Evolutionary conservation across 208 protist species (phyloP), one percentile per base, ranked within the genome.

Genomic region (Crithidia mellificae): DNA sequence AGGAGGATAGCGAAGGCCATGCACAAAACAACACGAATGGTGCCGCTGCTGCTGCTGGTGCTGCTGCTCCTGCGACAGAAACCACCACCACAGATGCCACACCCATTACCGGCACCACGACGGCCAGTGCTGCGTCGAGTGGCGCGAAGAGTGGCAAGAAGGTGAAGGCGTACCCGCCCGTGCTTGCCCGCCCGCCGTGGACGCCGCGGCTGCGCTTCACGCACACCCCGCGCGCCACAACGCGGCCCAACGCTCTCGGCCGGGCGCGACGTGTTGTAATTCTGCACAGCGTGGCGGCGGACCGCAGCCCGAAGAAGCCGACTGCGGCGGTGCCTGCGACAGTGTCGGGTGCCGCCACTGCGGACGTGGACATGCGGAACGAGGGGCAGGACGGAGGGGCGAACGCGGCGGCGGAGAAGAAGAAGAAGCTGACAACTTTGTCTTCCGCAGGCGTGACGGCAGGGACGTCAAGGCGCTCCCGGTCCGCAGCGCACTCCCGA

Each of bases 201-300:
- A 77, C 63, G 6, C 71, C 63, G 32, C 56, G 49, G 17, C 22
- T 59, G 39, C 57, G 63, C 56, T 63, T 77, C 54, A 53, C 50
- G 3, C 49, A 52, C 29, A 38, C 57, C n/a, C 63, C 63, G 8
- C 63, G 63, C 24, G 63, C 43, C 32, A 57, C 56, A 20, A 54
- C 46, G n/a, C 24, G 25, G n/a, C 47, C 52, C 2, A 57, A 50
- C 19, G 24, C 29, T 6, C 34, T 51, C 12, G 61, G 51, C 8
- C 36, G 51, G 43, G 27, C 19, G 25, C 68, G 44, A 8, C 58
- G 59, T 25, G 29, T 29, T 15, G 41, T 50, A 12, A 38, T 49
- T 8, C 27, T 74, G 44, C 59, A 34, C 61, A 49, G 30, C 24
- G 53, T 30, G 17, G 6, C 66, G 4, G 5, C 25, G 1, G 52